phyloP scores from a whole-genome alignment of 176 grass and related monocot genomes.

The Echinochloa phyllopogon region DNA sequence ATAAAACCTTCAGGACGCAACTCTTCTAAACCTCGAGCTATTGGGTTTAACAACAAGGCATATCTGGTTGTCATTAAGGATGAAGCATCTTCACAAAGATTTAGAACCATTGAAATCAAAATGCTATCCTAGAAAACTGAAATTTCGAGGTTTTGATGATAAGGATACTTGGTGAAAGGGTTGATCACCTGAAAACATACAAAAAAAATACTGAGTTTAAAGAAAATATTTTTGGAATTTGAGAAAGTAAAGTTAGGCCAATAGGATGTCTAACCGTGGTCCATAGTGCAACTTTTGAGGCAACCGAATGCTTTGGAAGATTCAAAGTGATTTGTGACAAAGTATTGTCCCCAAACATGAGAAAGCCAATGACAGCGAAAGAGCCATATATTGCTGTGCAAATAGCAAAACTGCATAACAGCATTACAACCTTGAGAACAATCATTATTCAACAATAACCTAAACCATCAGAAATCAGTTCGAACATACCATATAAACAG shows the following conservation, averaged over 20 bases:
- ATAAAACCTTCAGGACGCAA: conserved; percentile 56
- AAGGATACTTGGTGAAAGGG: conserved; percentile 99
- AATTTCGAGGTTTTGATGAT: not conserved
- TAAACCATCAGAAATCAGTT: not conserved
- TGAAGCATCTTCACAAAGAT: conserved; percentile 1
- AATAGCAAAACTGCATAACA: conserved; percentile 68
- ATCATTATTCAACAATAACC: conserved; percentile 5
- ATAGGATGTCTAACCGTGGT: conserved; percentile 69
- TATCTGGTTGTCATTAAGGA: conserved; percentile 75
- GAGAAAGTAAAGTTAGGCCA: not conserved
- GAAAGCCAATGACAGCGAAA: conserved; percentile 80
- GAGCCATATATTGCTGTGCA: conserved; percentile 81
- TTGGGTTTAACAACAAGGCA: conserved; percentile 84
- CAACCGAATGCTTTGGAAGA: conserved; percentile 81
- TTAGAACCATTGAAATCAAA: conserved; percentile 27
- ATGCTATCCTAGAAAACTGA: conserved; percentile 26
- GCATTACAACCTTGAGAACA: conserved; percentile 41
- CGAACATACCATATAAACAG: conserved; percentile 71
- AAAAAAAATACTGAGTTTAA: conserved; percentile 15
- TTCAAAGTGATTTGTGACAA: conserved; percentile 96
- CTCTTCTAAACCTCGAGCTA: conserved; percentile 93
- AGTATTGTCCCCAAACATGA: conserved; percentile 90
- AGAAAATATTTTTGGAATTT: conserved; percentile 1
- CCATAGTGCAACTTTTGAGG: conserved; percentile 87
- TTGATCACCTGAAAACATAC: conserved; percentile 72